phyloP scores from a whole-genome alignment of 108 stramenopile species.

The Heterococcus sp. region DNA sequence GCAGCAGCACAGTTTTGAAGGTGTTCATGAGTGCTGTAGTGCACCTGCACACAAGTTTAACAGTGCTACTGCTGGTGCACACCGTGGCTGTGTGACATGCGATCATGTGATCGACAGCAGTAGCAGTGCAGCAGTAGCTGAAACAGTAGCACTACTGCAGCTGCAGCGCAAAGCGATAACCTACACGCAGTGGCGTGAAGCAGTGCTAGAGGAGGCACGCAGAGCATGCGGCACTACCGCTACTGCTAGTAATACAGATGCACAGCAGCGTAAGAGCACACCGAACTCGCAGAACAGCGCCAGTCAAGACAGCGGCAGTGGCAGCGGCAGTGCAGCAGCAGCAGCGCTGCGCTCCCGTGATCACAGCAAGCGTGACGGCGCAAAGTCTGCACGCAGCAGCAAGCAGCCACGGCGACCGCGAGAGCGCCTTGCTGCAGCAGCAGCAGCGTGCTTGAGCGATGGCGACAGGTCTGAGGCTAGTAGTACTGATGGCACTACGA shows the following conservation, averaged over 20 bases:
- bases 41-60: not conserved
- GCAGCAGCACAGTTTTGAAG: not conserved
- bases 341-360: not conserved
- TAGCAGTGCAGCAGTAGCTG: not conserved
- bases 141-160: not conserved
- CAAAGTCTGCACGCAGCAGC: not conserved
- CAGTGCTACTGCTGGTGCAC: not conserved
- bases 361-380: not conserved
- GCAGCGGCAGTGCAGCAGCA: not conserved
- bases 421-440: no score
- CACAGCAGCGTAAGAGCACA: not conserved
- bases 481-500: no score
- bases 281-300: not conserved
- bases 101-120: not conserved
- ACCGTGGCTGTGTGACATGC: not conserved
- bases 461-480: no score
- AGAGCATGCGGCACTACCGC: not conserved
- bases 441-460: no score
- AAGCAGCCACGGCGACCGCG: no score
- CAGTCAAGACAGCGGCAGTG: not conserved
- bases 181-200: not conserved
- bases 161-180: not conserved
- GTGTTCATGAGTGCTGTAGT: not conserved
- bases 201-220: not conserved
- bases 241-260: not conserved